Base-by-base conservation (phyloP, 1,139 yeast genomes). In the Hyphopichia wangnamkhiaoensis region DNA sequence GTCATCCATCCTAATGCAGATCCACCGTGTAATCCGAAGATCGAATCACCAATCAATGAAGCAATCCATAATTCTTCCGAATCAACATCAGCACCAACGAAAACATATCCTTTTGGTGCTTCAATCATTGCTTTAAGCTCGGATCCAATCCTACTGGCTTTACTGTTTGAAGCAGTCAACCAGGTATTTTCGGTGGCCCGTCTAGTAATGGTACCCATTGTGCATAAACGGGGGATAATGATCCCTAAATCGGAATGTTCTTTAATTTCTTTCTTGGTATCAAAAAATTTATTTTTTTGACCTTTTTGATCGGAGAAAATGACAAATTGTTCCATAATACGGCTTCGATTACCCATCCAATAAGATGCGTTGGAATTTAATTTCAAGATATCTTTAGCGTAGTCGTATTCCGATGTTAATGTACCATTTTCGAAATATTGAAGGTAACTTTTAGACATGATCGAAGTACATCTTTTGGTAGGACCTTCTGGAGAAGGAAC, bases 1-100 rank as follows among this genome's bases (percentile, higher is more conserved):
- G 98, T 91, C 99, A 94, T 94, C 98, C 98, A 94, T 0, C 98
- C 98, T 39, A 94, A 74, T 0, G 98, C 96, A 0, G 98, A 89
- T 13, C 95, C 95, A 2, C 98, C 99, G 59, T 94, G 99, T 30
- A 87, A 68, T 37, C 84, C 80, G 60, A 93, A 88, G 40, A 84
- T 79, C 0, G 98, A 83, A 59, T 94, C 99, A 2, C 98, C 98
- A 35, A 93, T 82, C 29, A 94, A 68, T 20, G 97, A 86, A 0
- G 98, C 98, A 50, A 94, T 93, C 99, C 99, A 94, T 36, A 94
- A 71, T 56, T 94, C 99, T 58, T 94, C 98, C 31, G 96, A 88
- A 62, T 94, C 99, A 4, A 94, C 99, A 68, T 94, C 96, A 1
- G 99, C 99, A 5, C 98, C 99, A 9, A 94, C 96, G 65, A 94